Conservation (phyloP, 2,329 filamentous ascomycete genomes). For the Ramichloridium luteum region DNA sequence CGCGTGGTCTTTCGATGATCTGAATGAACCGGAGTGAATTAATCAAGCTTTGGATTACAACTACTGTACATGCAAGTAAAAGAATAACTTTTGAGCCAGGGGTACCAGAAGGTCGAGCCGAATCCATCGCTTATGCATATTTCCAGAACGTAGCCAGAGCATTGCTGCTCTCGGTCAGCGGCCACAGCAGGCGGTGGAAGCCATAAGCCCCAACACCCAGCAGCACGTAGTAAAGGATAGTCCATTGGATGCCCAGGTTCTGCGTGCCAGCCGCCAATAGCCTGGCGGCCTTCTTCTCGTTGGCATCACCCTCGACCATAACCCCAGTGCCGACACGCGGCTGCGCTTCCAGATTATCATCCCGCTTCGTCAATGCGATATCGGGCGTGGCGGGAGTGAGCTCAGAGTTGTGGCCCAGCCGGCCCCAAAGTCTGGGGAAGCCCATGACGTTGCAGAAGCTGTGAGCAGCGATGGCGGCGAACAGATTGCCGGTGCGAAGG, state of each 20-base stretch:
- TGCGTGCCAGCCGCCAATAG: conserved; percentile 14
- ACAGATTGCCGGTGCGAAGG: conserved; percentile 69
- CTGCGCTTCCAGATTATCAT: conserved; percentile 11
- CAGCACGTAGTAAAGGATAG: conserved; percentile 64
- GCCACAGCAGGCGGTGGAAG: conserved; percentile 62
- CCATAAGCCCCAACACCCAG: conserved; percentile 57
- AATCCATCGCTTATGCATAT: neutral
- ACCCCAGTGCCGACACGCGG: conserved; percentile 10
- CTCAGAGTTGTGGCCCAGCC: conserved; percentile 40
- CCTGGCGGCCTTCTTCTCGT: conserved; percentile 28
- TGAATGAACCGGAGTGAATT: too few relatives aligned
- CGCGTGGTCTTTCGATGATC: too few relatives aligned
- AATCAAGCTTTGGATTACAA: too few relatives aligned
- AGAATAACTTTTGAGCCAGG: too few relatives aligned
- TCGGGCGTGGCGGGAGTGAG: conserved; percentile 17
- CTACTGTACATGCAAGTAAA: too few relatives aligned
- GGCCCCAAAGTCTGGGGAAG: conserved; percentile 73
- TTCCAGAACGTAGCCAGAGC: conserved; percentile 29
- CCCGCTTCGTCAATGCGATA: conserved; percentile 19
- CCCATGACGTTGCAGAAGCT: conserved; percentile 90
- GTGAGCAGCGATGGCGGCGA: conserved; percentile 64
- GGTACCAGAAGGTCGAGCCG: too few relatives aligned
- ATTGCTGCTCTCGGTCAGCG: conserved; percentile 53
- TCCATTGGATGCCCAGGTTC: conserved; percentile 47
- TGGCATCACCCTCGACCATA: conserved; percentile 17